A percentile compares a stretch with the other conserved stretches of the same genome.
Conservation (phyloP, 345 rosid species). For the Triadica sebifera region DNA sequence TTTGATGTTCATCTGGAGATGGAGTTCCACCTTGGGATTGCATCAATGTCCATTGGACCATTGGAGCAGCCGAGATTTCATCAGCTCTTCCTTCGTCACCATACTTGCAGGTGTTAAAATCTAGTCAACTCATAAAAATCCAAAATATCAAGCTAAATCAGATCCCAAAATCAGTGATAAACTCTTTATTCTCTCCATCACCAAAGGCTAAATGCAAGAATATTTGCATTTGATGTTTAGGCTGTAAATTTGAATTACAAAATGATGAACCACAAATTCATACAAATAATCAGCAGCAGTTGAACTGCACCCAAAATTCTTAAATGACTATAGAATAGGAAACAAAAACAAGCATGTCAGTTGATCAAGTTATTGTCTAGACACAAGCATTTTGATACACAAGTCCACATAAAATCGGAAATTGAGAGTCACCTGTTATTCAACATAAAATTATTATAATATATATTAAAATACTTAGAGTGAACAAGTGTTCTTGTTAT, state of each 20-base stretch:
- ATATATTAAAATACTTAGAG: no score
- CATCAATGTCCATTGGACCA: slow-evolving; percentile 87
- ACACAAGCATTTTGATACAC: no score
- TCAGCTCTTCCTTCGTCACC: slow-evolving; percentile 63
- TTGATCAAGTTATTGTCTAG: no score
- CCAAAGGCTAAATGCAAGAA: not conserved
- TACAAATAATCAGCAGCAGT: not conserved
- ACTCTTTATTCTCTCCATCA: not conserved
- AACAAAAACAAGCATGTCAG: not conserved
- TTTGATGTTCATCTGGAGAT: slow-evolving; percentile 71
- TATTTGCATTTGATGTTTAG: not conserved
- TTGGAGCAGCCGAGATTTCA: slow-evolving; percentile 47
- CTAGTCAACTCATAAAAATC: slow-evolving; percentile 18
- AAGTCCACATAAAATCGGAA: no score
- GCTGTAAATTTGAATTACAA: not conserved
- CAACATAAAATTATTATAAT: no score
- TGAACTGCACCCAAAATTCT: not conserved
- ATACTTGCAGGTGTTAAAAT: slow-evolving; percentile 51
- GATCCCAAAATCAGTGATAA: not conserved
- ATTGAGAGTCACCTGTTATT: no score
- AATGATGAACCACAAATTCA: not conserved
- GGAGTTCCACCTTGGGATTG: slow-evolving; percentile 47
- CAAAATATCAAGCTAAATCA: not conserved
- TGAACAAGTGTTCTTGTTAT: no score
- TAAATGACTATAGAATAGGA: not conserved